phyloP scores from a whole-genome alignment of 768 basidiomycete genomes.

The Myochromella boudieri region DNA sequence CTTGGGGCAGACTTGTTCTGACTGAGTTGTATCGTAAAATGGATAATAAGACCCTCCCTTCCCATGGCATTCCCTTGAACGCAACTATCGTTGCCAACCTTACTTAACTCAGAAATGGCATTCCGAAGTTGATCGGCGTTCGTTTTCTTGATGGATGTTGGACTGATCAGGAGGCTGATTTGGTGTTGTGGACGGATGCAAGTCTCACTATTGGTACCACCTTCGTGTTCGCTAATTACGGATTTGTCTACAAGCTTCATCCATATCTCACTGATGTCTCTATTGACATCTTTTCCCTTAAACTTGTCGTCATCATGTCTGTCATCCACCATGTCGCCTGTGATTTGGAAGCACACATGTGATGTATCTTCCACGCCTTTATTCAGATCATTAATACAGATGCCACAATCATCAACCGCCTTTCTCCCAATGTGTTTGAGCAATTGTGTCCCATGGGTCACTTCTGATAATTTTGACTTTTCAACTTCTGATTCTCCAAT shows the following conservation, averaged over 20 bases:
- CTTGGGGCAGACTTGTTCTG: slow-evolving; percentile 15
- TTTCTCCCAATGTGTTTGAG: slow-evolving; percentile 70
- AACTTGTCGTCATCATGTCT: slow-evolving; percentile 16
- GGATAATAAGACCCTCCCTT: background rate
- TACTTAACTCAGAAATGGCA: slow-evolving; percentile 1
- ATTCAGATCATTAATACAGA: slow-evolving; percentile 86
- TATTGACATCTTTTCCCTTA: slow-evolving; percentile 25
- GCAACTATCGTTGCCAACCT: background rate
- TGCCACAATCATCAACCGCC: slow-evolving; percentile 74
- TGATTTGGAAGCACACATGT: too few relatives aligned
- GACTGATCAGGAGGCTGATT: slow-evolving; percentile 17
- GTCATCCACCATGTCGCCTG: background rate
- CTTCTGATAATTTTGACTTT: slow-evolving; percentile 63
- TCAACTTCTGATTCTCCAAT: slow-evolving; percentile 43
- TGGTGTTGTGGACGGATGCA: slow-evolving; percentile 23
- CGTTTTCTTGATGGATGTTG: slow-evolving; percentile 16
- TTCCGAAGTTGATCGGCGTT: slow-evolving; percentile 13
- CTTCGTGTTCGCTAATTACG: slow-evolving; percentile 12
- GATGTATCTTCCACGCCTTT: slow-evolving; percentile 7
- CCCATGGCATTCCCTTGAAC: background rate
- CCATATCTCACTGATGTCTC: background rate
- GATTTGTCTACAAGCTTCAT: slow-evolving; percentile 16
- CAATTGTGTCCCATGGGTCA: slow-evolving; percentile 58
- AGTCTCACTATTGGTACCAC: slow-evolving; percentile 11
- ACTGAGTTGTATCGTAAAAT: slow-evolving; percentile 19